These are phyloP conservation scores for Cryptococcus maquisensis DNA, from an alignment of 1,284 basidiomycete genomes.

Conservation along the genomic window DNA sequence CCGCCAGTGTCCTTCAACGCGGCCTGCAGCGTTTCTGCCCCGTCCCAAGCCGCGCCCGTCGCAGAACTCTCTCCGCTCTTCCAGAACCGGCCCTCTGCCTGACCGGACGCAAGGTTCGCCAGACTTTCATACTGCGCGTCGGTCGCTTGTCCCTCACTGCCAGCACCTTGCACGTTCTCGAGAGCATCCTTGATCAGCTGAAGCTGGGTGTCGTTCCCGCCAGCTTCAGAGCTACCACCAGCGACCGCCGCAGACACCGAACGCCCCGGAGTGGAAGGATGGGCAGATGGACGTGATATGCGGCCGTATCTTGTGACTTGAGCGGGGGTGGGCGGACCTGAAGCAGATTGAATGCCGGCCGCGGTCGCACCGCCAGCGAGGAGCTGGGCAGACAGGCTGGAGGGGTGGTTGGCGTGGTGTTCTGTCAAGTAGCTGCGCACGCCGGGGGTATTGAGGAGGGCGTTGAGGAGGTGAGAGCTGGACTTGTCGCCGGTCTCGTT, in stretches of 20 bases:
- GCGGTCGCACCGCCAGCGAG: no score
- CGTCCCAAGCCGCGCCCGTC: slow-evolving; percentile 1
- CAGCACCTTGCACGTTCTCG: slow-evolving; percentile 9
- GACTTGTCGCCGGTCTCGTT: no score
- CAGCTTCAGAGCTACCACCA: not conserved
- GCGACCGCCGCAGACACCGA: not conserved
- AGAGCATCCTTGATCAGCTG: slow-evolving; percentile 19
- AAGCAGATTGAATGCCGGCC: no score
- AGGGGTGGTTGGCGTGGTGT: not conserved
- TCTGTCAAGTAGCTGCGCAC: not conserved
- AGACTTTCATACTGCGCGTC: slow-evolving; percentile 7
- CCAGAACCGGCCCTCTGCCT: not conserved
- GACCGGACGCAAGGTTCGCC: not conserved
- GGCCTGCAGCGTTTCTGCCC: slow-evolving; percentile 14
- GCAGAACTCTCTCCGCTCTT: not conserved
- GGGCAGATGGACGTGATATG: slow-evolving; percentile 19
- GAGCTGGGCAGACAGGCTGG: not conserved
- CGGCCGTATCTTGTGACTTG: slow-evolving; percentile 21
- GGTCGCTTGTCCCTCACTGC: not conserved
- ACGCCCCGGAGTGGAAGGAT: not conserved
- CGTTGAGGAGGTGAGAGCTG: no score
- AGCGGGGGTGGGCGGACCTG: slow-evolving; percentile 10
- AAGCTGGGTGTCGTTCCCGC: slow-evolving; percentile 6
- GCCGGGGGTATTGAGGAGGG: no score
- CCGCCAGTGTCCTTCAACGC: not conserved